Base-by-base conservation (phyloP, 192 early-diverging fungal genomes). In the Dissophora ornata region DNA sequence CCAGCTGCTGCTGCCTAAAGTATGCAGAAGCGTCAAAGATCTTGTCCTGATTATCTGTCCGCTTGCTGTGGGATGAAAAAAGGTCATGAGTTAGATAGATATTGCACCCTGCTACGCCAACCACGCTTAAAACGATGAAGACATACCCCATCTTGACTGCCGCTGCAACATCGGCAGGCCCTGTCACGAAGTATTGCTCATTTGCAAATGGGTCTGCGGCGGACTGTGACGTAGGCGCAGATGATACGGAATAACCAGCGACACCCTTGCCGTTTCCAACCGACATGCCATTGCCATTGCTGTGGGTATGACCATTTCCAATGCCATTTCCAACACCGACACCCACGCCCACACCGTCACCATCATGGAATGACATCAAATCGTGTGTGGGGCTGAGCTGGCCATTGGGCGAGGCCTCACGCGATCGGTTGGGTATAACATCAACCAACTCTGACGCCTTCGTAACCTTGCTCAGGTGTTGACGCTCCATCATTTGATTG, bases 401-500 rank as follows among this genome's bases (percentile, higher is more conserved):
- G 5, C 33, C 26, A 16, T 62, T 55, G 19, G 45, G 30, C 21
- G 16, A n/a, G 8, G 25, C 13, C 24, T 53, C 49, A 15, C n/a
- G 26, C 8, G 21, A n/a, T 15, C 58, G 68, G 8, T 18, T 48
- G 6, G 58, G 59, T 1, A 48, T 42, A 18, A 61, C 34, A 34
- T 77, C 65, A 3, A 12, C 36, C 58, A 70, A 44, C 29, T 63
- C 63, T 18, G 81, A 88, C 18, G 73, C 81, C 33, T 69, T 71
- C 10, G 74, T 84, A 10, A 82, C 83, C 34, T 57, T 50, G 49
- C 44, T 60, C 34, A 88, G 24, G 21, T 79, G 78, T 21, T 79
- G 67, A 28, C 79, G 77, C 53, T 88, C 86, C 62, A 88, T 63
- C 81, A 88, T 86, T 46, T 88, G 84, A 33, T 84, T 79, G 47